Base-by-base conservation (phyloP, 2,329 filamentous ascomycete species). In the Teratosphaeria destructans region DNA sequence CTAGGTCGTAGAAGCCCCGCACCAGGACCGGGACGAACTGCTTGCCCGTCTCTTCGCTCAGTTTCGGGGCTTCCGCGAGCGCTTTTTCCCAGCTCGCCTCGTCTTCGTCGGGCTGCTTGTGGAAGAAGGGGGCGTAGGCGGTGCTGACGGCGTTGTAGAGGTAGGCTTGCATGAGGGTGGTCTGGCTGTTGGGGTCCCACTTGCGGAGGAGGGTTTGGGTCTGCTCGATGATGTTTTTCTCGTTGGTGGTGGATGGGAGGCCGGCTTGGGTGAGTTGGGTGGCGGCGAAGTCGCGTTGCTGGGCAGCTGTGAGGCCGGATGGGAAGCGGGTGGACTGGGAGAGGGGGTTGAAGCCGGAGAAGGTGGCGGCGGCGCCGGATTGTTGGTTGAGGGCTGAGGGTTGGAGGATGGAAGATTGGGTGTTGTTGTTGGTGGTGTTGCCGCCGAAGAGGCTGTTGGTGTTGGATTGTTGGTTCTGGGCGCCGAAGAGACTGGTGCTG, bases 141-240 rank as follows among this genome's bases (percentile, higher is more conserved):
- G 88, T 84, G 63, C 88, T 85, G 63, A 92, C 88, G 65, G 89
- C 85, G 76, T 94, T 94, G 80, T 94, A 95, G 73, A 94, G 90
- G 77, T 93, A 93, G 70, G 88, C 80, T 73, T 90, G 88, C 77
- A 94, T 90, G 32, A 82, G 83, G 67, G 88, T 63, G 70, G 84
- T 84, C 26, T 84, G 80, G 71, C 80, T 82, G 29, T 79, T 74
- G 1, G 88, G 85, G 62, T 88, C 81, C 89, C 89, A 94, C 75
- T 92, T 91, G 61, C 84, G 79, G 57, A 84, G 77, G 49, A 94
- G 80, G 29, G 85, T 78, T 62, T 81, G 78, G 72, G 92, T 88
- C 72, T 93, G 89, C 60, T 91, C 86, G 23, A 84, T 80, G 53
- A 92, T 82, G 55, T 85, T 83, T 72, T 90, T 90, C 70, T 91